Conservation (phyloP, 805 yeast species). For the Spathaspora arborariae region DNA sequence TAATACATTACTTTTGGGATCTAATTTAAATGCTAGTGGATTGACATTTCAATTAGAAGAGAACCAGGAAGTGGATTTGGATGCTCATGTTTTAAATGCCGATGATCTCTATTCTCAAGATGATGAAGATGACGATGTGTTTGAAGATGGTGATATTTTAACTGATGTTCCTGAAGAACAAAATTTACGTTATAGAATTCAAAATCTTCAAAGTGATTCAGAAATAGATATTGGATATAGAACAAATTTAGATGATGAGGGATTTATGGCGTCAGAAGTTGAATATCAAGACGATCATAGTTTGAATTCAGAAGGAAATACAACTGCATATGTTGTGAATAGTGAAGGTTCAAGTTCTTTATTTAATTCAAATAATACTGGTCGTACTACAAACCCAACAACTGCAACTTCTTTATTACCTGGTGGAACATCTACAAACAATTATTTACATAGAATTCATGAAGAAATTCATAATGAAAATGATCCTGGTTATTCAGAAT, state of each 20-base stretch:
- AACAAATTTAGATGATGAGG: slow-evolving; percentile 27
- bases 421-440: neutral
- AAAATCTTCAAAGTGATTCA: slow-evolving; percentile 5
- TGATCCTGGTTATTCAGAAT: slow-evolving; percentile 24
- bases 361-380: slow-evolving; percentile 12
- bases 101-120: slow-evolving; percentile 31
- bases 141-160: slow-evolving; percentile 8
- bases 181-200: slow-evolving; percentile 3
- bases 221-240: slow-evolving; percentile 11
- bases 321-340: slow-evolving; percentile 4
- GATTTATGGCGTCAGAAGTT: slow-evolving; percentile 46
- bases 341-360: slow-evolving; percentile 7
- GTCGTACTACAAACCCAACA: slow-evolving; percentile 20
- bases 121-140: slow-evolving; percentile 34
- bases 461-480: slow-evolving; percentile 11
- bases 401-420: slow-evolving; percentile 8
- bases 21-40: neutral
- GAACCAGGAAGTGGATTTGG: slow-evolving; percentile 33
- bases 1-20: neutral
- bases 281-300: slow-evolving; percentile 42
- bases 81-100: slow-evolving; percentile 44
- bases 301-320: slow-evolving; percentile 15
- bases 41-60: slow-evolving; percentile 1
- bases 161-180: slow-evolving; percentile 18
- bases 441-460: slow-evolving; percentile 1